These are phyloP conservation scores for Naumovozyma castellii DNA, from an alignment of 805 yeast species.

Conservation along the genomic window DNA sequence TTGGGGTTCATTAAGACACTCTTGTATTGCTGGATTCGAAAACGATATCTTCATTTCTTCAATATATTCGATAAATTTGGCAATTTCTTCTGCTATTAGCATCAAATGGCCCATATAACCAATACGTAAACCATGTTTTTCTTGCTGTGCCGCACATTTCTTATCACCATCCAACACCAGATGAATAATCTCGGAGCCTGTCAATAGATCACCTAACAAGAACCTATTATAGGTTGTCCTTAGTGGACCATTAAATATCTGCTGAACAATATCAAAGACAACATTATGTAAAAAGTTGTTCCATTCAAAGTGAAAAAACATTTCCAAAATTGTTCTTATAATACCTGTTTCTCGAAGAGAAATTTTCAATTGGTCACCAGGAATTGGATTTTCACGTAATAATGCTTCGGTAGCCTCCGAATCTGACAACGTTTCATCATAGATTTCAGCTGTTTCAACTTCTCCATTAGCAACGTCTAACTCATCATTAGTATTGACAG, in stretches of 20 bases:
- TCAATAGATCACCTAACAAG: slow-evolving; percentile 51
- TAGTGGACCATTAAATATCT: slow-evolving; percentile 61
- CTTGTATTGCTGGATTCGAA: slow-evolving; percentile 16
- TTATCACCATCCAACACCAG: slow-evolving; percentile 55
- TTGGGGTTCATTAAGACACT: slow-evolving; percentile 22
- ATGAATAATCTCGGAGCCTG: slow-evolving; percentile 47
- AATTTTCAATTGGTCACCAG: slow-evolving; percentile 66
- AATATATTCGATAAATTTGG: slow-evolving; percentile 57
- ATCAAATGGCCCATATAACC: slow-evolving; percentile 97
- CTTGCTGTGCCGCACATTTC: slow-evolving; percentile 51
- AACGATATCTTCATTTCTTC: slow-evolving; percentile 28
- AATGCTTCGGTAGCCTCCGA: slow-evolving; percentile 21
- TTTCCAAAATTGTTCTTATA: slow-evolving; percentile 47
- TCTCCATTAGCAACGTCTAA: slow-evolving; percentile 4
- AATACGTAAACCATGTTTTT: slow-evolving; percentile 53
- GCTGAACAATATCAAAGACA: slow-evolving; percentile 74
- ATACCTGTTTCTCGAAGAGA: slow-evolving; percentile 54
- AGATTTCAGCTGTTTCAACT: slow-evolving; percentile 6
- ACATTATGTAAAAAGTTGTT: slow-evolving; percentile 77
- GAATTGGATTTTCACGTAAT: slow-evolving; percentile 43
- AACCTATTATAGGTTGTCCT: slow-evolving; percentile 65
- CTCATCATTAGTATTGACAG: slow-evolving; percentile 7
- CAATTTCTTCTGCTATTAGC: slow-evolving; percentile 89
- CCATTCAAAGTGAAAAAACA: slow-evolving; percentile 70
- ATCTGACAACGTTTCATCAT: slow-evolving; percentile 15